Evolutionary conservation across 345 rosid genomes (phyloP), one percentile per base, ranked within the genome.

Genomic region (Populus euphratica): DNA sequence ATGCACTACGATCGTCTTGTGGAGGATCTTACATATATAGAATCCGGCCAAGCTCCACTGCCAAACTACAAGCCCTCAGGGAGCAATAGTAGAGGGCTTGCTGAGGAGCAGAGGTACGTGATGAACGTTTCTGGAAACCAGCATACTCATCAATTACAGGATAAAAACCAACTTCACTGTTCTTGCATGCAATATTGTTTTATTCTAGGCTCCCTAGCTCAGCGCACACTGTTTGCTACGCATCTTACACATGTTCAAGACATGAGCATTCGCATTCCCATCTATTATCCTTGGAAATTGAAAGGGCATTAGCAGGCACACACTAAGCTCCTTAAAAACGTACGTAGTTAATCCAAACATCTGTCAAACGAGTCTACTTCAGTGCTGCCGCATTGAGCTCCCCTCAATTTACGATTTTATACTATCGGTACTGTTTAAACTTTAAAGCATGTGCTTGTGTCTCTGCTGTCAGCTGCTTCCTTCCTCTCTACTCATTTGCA

Each of bases 1-100:
- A 83, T 86, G 82, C 94, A 93, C 79, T 95, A 93, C 72, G 99
- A 93, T 76, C 81, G 82, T 78, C 94, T 95, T n/a, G 96, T 95
- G 74, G 83, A 84, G 61, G 99, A 95, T 81, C 84, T 93, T 80
- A 83, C 76, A 80, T 71, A 82, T 66, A 95, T 95, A 72, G 98
- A 95, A 82, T 75, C 90, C 27, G 99, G 89, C 73, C 87, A 81
- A 44, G 82, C 86, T 78, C 95, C 97, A 14, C 77, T 90, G 23
- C 99, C 98, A 64, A 85, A 83, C 27, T 93, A 95, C 90, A 82
- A 76, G 76, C 39, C 74, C 77, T 13, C 77, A 35, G 83, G 81
- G 39, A 77, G 76, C 82, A 83, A 79, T 76, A 43, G 85, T 25
- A 77, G 86, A 78, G 81, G 82, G 35, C 68, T 75, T 68, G 88